These are phyloP conservation scores for Myriosclerotinia curreyana DNA, from an alignment of 2,329 filamentous ascomycete genomes.

Conservation along the genomic window DNA sequence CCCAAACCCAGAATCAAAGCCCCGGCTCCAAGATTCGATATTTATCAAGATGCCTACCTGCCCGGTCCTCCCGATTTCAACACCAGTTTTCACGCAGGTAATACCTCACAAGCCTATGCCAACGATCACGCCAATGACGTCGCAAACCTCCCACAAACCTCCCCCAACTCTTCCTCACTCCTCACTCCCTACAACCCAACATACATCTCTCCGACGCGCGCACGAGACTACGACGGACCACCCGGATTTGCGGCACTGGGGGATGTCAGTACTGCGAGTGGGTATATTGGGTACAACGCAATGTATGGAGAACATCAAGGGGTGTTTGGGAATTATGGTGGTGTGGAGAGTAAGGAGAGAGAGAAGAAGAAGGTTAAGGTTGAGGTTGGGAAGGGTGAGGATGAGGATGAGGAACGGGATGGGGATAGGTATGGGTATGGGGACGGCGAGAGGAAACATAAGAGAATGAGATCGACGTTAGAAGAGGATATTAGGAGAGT, in stretches of 20 bases:
- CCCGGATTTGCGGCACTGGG: fast-evolving
- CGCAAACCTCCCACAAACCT: too few relatives aligned
- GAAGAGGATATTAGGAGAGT: background rate
- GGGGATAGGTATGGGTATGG: too few relatives aligned
- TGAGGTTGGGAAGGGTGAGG: too few relatives aligned
- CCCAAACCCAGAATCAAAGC: background rate
- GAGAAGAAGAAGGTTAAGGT: background rate
- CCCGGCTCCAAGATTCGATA: background rate
- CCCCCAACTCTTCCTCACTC: too few relatives aligned
- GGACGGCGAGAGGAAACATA: too few relatives aligned
- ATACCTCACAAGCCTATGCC: background rate
- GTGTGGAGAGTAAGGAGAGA: background rate
- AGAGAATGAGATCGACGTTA: background rate
- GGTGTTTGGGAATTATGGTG: background rate
- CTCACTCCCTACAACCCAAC: background rate
- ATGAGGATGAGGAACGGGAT: too few relatives aligned
- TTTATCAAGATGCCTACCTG: background rate
- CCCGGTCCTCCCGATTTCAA: background rate
- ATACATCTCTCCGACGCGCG: too few relatives aligned
- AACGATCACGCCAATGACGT: background rate
- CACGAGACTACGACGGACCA: background rate
- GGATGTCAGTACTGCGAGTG: background rate
- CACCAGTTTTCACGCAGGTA: background rate
- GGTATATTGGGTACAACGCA: background rate
- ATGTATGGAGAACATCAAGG: background rate